Conservation (phyloP, 2,329 filamentous ascomycete genomes). For the Aspergillus phoenicis region DNA sequence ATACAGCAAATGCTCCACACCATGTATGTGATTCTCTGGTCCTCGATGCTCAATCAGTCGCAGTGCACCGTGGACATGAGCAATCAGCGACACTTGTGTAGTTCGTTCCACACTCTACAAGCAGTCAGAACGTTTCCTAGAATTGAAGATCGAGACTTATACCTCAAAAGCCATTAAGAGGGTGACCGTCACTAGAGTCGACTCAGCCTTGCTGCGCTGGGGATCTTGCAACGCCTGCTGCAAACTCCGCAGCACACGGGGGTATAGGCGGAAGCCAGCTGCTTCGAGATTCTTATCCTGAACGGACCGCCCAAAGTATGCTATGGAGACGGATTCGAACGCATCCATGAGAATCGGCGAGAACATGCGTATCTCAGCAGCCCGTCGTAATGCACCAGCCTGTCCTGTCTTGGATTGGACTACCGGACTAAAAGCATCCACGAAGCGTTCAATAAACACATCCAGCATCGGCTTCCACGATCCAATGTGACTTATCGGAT, state of each 20-base stretch:
- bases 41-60: constrained; percentile 43
- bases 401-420: constrained; percentile 38
- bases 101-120: constrained; percentile 41
- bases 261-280: constrained; percentile 38
- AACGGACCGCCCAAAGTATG: constrained; percentile 42
- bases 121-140: constrained; percentile 4
- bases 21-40: constrained; percentile 43
- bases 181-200: constrained; percentile 42
- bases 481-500: constrained; percentile 27
- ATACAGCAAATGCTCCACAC: constrained; percentile 43
- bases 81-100: constrained; percentile 33
- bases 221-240: constrained; percentile 41
- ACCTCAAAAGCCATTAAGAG: constrained; percentile 44
- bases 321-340: constrained; percentile 42
- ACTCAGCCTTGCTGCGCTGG: constrained; percentile 40
- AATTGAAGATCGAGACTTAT: neutral
- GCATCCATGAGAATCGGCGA: constrained; percentile 42
- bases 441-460: constrained; percentile 42
- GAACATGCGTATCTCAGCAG: constrained; percentile 44
- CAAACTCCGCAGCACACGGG: constrained; percentile 38
- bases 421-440: constrained; percentile 44
- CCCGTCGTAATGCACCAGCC: constrained; percentile 40
- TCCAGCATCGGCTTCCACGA: constrained; percentile 33
- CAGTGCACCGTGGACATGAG: constrained; percentile 40
- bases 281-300: constrained; percentile 38